Evolutionary conservation across 1,139 yeast genomes (phyloP).

Genomic region (Sugiyamaella novakii): DNA sequence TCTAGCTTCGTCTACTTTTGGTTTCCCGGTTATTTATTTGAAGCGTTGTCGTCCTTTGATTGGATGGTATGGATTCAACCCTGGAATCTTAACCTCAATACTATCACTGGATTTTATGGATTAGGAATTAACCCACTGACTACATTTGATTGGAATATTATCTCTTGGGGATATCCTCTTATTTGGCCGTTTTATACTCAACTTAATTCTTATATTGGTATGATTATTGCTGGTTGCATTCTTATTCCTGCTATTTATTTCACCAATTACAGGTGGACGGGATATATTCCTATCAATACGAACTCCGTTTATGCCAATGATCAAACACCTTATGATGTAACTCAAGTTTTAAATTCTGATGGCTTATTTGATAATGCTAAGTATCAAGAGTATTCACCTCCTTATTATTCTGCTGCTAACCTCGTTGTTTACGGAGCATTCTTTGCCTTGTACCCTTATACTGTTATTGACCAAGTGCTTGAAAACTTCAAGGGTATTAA

Average conservation of each 20-base stretch:
- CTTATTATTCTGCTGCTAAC: slow-evolving; percentile 48
- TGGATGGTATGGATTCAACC: slow-evolving; percentile 71
- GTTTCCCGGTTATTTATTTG: slow-evolving; percentile 57
- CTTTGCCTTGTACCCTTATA: slow-evolving; percentile 39
- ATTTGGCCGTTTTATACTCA: slow-evolving; percentile 52
- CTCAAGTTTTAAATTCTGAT: slow-evolving; percentile 45
- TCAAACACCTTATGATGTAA: slow-evolving; percentile 50
- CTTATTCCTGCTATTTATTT: slow-evolving; percentile 52
- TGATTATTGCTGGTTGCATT: slow-evolving; percentile 46
- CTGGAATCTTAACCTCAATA: slow-evolving; percentile 54
- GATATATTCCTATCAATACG: slow-evolving; percentile 57
- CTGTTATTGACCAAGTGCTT: slow-evolving; percentile 31
- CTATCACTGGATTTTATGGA: slow-evolving; percentile 62
- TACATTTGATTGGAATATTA: slow-evolving; percentile 56
- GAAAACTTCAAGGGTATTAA: slow-evolving; percentile 31
- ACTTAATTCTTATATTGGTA: slow-evolving; percentile 49
- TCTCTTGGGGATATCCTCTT: slow-evolving; percentile 37
- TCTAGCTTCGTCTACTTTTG: slow-evolving; percentile 55
- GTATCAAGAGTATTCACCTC: slow-evolving; percentile 50
- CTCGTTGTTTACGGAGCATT: slow-evolving; percentile 43
- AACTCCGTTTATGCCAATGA: slow-evolving; percentile 52
- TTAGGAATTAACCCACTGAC: slow-evolving; percentile 59
- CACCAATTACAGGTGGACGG: slow-evolving; percentile 54
- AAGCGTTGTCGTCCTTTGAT: slow-evolving; percentile 55
- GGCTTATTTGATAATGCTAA: slow-evolving; percentile 41